Conservation (phyloP, 345 rosid genomes). For the Brassica incana region DNA sequence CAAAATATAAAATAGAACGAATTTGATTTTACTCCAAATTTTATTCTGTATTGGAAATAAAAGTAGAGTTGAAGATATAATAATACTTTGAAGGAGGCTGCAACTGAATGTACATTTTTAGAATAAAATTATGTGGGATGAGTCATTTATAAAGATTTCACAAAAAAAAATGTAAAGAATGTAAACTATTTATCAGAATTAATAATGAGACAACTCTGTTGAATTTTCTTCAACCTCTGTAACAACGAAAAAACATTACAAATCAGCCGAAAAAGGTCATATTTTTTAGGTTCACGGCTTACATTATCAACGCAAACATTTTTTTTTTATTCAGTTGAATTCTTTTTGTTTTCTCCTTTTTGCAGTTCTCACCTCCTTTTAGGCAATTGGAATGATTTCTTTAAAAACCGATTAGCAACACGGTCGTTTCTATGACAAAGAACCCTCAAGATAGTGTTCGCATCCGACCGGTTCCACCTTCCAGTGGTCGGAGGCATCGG, state of each 20-base stretch:
- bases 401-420: constrained; percentile 62
- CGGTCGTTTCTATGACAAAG: constrained; percentile 79
- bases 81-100: neutral
- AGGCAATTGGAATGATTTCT: constrained; percentile 68
- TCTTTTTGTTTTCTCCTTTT: neutral
- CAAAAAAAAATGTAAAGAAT: neutral
- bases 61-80: neutral
- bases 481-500: constrained; percentile 85
- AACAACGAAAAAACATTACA: neutral
- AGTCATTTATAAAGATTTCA: neutral
- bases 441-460: constrained; percentile 74
- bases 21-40: too few relatives aligned
- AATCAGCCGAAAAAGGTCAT: neutral
- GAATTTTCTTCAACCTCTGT: neutral
- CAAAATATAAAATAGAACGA: too few relatives aligned
- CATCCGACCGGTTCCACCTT: constrained; percentile 76
- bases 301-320: neutral
- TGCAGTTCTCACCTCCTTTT: constrained; percentile 44
- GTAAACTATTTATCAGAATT: neutral
- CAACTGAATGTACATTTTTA: too few relatives aligned
- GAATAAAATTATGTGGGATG: neutral
- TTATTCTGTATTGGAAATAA: too few relatives aligned
- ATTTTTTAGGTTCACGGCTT: neutral
- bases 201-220: neutral
- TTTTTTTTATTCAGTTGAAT: neutral